Evolutionary conservation across 306 rosid species (phyloP), one percentile per base, ranked within the genome.

Genomic region (Begonia fuchsioides): DNA sequence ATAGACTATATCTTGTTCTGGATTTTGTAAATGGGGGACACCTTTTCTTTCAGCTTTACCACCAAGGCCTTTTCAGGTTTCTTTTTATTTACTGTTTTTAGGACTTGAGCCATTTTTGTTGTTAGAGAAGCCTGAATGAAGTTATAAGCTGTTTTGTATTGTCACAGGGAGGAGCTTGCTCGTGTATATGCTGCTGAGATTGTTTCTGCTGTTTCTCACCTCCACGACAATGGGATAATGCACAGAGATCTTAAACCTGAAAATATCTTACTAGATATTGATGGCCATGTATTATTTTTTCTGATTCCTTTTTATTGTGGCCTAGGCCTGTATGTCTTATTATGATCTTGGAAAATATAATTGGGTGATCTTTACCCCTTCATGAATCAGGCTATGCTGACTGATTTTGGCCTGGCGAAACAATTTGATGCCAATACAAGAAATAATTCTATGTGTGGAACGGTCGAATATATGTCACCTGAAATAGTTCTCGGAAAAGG

Each of bases 11-110:
- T 68, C 95, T 88, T 48, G 97, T 88, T 74, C 79, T 88, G 69
- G 95, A 88, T 76, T 88, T 88, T 8, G 93, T 83, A 35, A 88
- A 88, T 59, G 93, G 97, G 39, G 97, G 97, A 12, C 97, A 88
- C 73, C 95, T 88, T 32, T 88, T 88, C 78, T 88, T 88, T 68
- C 97, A 88, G 72, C 95, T 45, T 47, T 83, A 88, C 65, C 79
- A 76, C 68, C 95, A 88, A 11, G 97, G 97, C 45, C 88, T 88
- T 66, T 88, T 88, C 65, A 76, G 97, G 95, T 95, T 83, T 77
- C 95, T 1, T 2, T 3, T 19, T 19, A 19, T 19, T 2, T 19
- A 1, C 2, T 2, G 3, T 1, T 19, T 19, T 19, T 3, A 17
- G 38, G 52, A 56, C 51, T 26, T 2, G 0, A 2, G 35, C 43